A percentile compares a stretch with the other conserved stretches of the same genome.
phyloP scores from a whole-genome alignment of 352 stramenopile genomes.

The Phytophthora citrophthora region DNA sequence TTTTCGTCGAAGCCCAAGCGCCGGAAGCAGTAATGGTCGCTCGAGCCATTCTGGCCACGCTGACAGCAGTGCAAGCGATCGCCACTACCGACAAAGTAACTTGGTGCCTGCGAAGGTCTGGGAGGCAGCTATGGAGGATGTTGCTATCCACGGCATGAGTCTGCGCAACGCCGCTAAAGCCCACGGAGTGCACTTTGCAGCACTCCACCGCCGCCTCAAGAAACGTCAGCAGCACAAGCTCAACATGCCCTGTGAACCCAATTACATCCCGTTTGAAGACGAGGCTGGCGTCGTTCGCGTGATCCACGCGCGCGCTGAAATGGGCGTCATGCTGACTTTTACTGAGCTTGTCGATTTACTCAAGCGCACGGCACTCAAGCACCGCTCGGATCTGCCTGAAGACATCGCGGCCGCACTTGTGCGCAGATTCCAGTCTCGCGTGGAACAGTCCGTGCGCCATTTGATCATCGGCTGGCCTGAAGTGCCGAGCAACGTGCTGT shows the following conservation, averaged over 20 bases:
- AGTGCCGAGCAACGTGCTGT: slow-evolving; percentile 41
- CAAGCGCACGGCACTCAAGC: slow-evolving; percentile 64
- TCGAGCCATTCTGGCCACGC: slow-evolving; percentile 9
- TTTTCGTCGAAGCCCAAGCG: slow-evolving; percentile 27
- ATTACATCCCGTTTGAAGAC: slow-evolving; percentile 76
- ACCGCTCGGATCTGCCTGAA: slow-evolving; percentile 45
- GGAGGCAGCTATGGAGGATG: slow-evolving; percentile 71
- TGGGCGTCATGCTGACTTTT: slow-evolving; percentile 74
- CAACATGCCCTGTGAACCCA: slow-evolving; percentile 45
- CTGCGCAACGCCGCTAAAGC: slow-evolving; percentile 65
- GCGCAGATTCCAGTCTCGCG: slow-evolving; percentile 58
- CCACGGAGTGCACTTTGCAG: slow-evolving; percentile 70
- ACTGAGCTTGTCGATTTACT: slow-evolving; percentile 73
- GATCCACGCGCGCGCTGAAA: slow-evolving; percentile 69
- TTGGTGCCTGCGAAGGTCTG: slow-evolving; percentile 64
- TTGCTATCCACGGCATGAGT: slow-evolving; percentile 75
- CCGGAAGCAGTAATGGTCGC: slow-evolving; percentile 18
- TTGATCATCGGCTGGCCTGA: slow-evolving; percentile 70
- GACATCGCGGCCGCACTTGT: slow-evolving; percentile 51
- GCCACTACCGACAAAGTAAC: slow-evolving; percentile 61
- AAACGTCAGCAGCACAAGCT: slow-evolving; percentile 61
- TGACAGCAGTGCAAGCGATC: slow-evolving; percentile 37
- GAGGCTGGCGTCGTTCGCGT: slow-evolving; percentile 74
- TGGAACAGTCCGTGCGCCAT: slow-evolving; percentile 69
- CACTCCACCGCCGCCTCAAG: slow-evolving; percentile 72